Conservation (phyloP, 176 grass and related monocot species). For the Ensete glaucum region DNA sequence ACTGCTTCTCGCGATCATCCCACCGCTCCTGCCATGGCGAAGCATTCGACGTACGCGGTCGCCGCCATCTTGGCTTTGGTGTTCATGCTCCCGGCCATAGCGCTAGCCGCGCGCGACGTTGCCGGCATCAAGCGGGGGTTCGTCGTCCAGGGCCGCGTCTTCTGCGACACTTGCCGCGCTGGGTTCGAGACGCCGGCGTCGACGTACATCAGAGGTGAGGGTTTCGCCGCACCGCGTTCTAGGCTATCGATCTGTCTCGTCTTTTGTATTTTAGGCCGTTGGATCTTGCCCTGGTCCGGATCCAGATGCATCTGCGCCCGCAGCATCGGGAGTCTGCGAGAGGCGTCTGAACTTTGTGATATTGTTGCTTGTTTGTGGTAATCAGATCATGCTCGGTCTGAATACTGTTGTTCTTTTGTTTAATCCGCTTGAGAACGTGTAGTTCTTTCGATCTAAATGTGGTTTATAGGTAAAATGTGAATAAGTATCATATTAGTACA, state of each 20-base stretch:
- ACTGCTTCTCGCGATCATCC: not conserved
- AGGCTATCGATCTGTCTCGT: not conserved
- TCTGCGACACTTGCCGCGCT: slow-evolving; percentile 70
- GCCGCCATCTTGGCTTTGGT: slow-evolving; percentile 2
- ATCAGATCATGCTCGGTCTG: no score
- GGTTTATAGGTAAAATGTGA: no score
- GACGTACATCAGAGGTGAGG: slow-evolving; percentile 64
- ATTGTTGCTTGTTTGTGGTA: no score
- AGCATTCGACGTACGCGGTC: not conserved
- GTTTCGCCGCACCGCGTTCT: not conserved
- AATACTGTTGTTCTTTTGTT: no score
- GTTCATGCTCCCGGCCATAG: slow-evolving; percentile 15
- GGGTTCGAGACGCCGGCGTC: slow-evolving; percentile 87
- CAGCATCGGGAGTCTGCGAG: no score
- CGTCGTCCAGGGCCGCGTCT: slow-evolving; percentile 62
- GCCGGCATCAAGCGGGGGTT: slow-evolving; percentile 21
- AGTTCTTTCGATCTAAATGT: no score
- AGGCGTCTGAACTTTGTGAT: no score
- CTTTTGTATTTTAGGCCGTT: not conserved
- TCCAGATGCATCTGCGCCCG: not conserved
- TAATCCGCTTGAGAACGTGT: no score
- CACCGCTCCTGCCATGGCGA: not conserved
- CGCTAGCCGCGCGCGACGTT: slow-evolving; percentile 29
- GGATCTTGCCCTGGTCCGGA: not conserved
- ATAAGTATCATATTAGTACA: no score